Base-by-base conservation (phyloP, 176 grass and related monocot genomes). In the Phoenix roebelenii region DNA sequence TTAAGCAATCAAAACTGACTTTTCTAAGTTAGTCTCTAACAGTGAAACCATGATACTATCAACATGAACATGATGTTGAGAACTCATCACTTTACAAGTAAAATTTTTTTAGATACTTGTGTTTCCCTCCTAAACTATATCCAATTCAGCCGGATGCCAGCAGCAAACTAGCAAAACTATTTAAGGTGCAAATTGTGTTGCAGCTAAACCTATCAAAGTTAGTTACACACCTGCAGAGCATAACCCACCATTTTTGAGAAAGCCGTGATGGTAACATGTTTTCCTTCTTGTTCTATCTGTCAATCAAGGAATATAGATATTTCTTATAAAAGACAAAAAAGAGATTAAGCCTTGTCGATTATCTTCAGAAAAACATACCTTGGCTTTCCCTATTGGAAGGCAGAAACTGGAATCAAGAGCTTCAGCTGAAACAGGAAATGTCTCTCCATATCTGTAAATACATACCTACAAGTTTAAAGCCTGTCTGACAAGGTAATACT, bases 171-270 rank as follows among this genome's bases (percentile, higher is more conserved):
- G 35, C 9, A 44, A 44, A 44, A 44, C 35, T 44, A 44, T 12
- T 44, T 44, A 44, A 44, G 10, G 35, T 14, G 35, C 35, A 44
- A 44, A 44, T 44, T 44, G 7, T 44, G 35, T 44, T 44, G 35
- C 35, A 44, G 35, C 35, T 44, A 44, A 44, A 44, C 9, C 7
- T 44, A 44, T 44, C 35, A 12, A 10, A 10, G 9, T 22, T 22
- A 44, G 53, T 35, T 56, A 56, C 76, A 57, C 64, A 91, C 93
- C 87, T 97, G 69, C 57, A 97, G 87, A 52, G 87, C 87, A 91
- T 78, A 97, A 16, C 87, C 92, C 23, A 97, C 92, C 72, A 97
- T 97, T 81, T 97, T 97, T 61, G 92, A 97, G 76, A 62, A 97
- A 32, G 92, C 72, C 3, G 87, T 88, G 74, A 97, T 88, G 18